Evolutionary conservation across 495 filamentous ascomycete genomes (phyloP).

Genomic region (Aspergillus sclerotiicarbonarius): DNA sequence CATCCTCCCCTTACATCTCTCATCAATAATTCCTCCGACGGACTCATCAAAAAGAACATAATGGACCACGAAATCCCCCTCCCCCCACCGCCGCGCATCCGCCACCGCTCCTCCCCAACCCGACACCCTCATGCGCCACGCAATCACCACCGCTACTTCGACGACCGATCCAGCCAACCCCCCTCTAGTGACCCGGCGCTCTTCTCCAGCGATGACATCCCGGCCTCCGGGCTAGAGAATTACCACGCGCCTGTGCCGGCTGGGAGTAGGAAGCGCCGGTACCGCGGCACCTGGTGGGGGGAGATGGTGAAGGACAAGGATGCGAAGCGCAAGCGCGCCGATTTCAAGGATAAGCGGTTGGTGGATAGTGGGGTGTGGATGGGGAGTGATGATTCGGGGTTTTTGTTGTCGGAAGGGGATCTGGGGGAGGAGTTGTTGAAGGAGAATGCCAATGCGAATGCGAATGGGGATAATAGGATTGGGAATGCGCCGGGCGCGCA

Average conservation of each 20-base stretch:
- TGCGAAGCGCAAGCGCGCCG: conserved; percentile 52
- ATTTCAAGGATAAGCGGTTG: conserved; percentile 57
- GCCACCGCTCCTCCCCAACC: conserved; percentile 36
- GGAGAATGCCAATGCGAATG: conserved; percentile 14
- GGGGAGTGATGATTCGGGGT: conserved; percentile 57
- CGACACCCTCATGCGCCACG: conserved; percentile 31
- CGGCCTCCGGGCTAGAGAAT: conserved; percentile 65
- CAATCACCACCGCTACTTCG: conserved; percentile 36
- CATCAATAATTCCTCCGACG: neutral
- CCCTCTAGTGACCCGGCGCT: conserved; percentile 69
- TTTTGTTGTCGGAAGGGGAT: conserved; percentile 33
- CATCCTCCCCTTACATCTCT: neutral
- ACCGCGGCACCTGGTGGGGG: conserved; percentile 70
- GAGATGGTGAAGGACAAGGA: conserved; percentile 46
- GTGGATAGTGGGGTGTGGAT: conserved; percentile 85
- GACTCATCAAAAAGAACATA: conserved; percentile 8
- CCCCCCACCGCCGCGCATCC: conserved; percentile 41
- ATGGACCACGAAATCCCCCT: conserved; percentile 48
- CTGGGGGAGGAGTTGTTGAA: conserved; percentile 41
- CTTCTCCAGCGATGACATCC: conserved; percentile 78
- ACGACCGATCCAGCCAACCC: conserved; percentile 45
- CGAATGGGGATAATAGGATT: neutral
- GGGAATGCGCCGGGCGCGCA: conserved; percentile 1
- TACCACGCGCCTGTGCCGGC: conserved; percentile 48
- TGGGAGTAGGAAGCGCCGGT: conserved; percentile 58